Conservation (phyloP, 495 filamentous ascomycete species). For the Hypoxylon lienhwacheense region DNA sequence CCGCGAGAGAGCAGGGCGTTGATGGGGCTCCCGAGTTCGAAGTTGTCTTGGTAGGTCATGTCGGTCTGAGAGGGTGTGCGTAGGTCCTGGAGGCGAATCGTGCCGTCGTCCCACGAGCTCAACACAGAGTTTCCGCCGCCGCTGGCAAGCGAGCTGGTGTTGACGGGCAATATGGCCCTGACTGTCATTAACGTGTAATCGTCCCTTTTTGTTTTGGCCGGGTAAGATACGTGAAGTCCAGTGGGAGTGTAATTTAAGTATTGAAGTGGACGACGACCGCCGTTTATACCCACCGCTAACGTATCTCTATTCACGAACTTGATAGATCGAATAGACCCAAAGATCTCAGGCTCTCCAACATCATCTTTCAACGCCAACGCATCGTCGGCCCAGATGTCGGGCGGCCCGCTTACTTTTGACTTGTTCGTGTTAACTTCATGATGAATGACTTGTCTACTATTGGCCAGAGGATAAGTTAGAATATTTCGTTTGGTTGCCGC, state of each 20-base stretch:
- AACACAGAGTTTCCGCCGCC: constrained; percentile 45
- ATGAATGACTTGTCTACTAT: not conserved
- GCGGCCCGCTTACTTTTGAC: not conserved
- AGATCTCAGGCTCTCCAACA: not conserved
- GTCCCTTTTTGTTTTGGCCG: constrained; percentile 13
- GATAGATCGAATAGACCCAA: constrained; percentile 33
- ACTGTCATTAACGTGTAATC: constrained; percentile 26
- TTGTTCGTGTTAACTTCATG: not conserved
- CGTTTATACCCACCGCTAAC: constrained; percentile 43
- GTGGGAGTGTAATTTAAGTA: constrained; percentile 45
- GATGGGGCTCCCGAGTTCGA: constrained; percentile 43
- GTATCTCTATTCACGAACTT: constrained; percentile 45
- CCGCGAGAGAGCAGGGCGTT: constrained; percentile 48
- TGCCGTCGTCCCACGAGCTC: constrained; percentile 53
- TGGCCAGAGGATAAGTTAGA: constrained; percentile 33
- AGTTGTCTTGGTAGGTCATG: constrained; percentile 48
- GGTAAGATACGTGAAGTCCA: constrained; percentile 37
- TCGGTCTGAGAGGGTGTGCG: constrained; percentile 43
- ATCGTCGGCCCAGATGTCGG: constrained; percentile 11
- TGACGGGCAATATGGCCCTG: constrained; percentile 45
- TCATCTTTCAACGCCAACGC: constrained; percentile 16
- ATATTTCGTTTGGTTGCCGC: constrained; percentile 38
- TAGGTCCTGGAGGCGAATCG: constrained; percentile 48
- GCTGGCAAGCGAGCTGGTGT: constrained; percentile 28
- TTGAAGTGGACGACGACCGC: constrained; percentile 41